A percentile compares a stretch with the other conserved stretches of the same genome.
phyloP scores from a whole-genome alignment of 1,139 yeast species.

The Keqinozyma sinolaborantium region DNA sequence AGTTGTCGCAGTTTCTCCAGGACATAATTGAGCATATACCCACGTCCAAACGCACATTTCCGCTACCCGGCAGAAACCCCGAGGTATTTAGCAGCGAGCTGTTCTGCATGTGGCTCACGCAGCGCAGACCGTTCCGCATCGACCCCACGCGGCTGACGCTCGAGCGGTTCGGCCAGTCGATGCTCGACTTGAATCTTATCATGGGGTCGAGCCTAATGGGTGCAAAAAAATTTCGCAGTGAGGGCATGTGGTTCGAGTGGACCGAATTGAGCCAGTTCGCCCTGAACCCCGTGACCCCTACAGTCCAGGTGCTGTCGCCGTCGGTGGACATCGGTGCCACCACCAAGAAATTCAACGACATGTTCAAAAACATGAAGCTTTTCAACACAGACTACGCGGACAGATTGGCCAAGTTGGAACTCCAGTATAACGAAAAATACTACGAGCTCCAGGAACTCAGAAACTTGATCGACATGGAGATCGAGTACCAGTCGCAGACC shows the following conservation, averaged over 20 bases:
- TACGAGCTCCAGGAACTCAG: slow-evolving; percentile 29
- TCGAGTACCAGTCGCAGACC: slow-evolving; percentile 17
- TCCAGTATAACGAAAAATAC: slow-evolving; percentile 29
- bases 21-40: slow-evolving; percentile 23
- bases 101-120: slow-evolving; percentile 25
- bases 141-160: slow-evolving; percentile 36
- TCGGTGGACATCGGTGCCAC: slow-evolving; percentile 14
- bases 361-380: slow-evolving; percentile 25
- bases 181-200: slow-evolving; percentile 33
- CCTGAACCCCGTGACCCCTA: neutral
- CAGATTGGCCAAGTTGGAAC: slow-evolving; percentile 24
- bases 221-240: slow-evolving; percentile 36
- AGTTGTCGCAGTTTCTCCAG: slow-evolving; percentile 21
- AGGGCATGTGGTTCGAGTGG: slow-evolving; percentile 50
- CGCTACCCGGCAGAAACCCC: slow-evolving; percentile 39
- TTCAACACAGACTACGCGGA: slow-evolving; percentile 30
- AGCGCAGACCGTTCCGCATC: slow-evolving; percentile 28
- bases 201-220: slow-evolving; percentile 31
- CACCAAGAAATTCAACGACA: slow-evolving; percentile 27
- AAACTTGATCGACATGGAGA: slow-evolving; percentile 27
- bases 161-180: slow-evolving; percentile 42
- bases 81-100: slow-evolving; percentile 41
- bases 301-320: neutral
- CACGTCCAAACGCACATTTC: slow-evolving; percentile 29
- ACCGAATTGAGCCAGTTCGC: slow-evolving; percentile 24